phyloP scores from a whole-genome alignment of 257 asterid genomes.

The Nicotiana paniculata region DNA sequence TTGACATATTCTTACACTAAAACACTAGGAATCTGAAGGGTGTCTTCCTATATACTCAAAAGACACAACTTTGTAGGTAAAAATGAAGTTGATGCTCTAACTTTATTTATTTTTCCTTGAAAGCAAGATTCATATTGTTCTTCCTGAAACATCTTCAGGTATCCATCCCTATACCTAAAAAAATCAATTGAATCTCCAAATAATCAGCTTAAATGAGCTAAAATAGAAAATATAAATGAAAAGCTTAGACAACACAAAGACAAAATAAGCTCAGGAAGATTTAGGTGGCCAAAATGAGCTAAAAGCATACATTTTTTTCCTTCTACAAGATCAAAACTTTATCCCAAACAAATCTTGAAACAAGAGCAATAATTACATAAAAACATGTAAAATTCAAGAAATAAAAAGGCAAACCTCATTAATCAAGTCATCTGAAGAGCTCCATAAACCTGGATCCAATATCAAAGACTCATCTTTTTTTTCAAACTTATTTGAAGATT shows the following conservation, averaged over 20 bases:
- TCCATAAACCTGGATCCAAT: conserved; percentile 12
- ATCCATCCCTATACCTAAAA: neutral
- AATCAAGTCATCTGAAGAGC: neutral
- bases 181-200: conserved; percentile 3
- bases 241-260: neutral
- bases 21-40: neutral
- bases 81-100: neutral
- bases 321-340: neutral
- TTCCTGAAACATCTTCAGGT: neutral
- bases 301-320: neutral
- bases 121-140: neutral
- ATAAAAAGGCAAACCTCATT: neutral
- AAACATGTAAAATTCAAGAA: neutral
- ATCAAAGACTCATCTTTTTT: neutral
- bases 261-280: neutral
- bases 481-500: neutral
- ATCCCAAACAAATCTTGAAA: neutral
- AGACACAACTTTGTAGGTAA: neutral
- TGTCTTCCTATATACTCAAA: neutral
- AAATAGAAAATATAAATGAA: neutral
- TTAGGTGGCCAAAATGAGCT: neutral
- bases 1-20: neutral
- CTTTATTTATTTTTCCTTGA: neutral
- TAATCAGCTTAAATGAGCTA: neutral
- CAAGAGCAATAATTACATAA: neutral